Percentiles rank a stretch among this genome's conserved stretches.
phyloP scores from a whole-genome alignment of 352 stramenopile genomes.

The Aphanomyces invadans region DNA sequence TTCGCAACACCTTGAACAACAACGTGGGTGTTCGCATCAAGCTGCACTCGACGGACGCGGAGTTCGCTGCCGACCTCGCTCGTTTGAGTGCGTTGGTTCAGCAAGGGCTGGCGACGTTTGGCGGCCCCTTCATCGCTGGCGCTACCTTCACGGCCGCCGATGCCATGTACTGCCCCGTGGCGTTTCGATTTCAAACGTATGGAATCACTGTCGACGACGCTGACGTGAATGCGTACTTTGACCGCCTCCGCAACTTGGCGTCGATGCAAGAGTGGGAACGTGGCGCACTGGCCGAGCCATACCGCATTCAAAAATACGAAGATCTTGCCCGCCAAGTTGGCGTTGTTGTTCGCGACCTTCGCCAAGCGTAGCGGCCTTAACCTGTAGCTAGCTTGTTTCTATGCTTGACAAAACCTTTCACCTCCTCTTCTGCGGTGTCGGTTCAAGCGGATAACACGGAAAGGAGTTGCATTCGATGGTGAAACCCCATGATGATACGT shows the following conservation, averaged over 20 bases:
- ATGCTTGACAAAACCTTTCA: too few relatives aligned
- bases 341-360: background rate
- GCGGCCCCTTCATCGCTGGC: conserved; percentile 2
- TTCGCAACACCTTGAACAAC: background rate
- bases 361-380: background rate
- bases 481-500: background rate
- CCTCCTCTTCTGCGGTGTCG: too few relatives aligned
- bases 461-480: too few relatives aligned
- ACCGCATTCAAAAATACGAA: background rate
- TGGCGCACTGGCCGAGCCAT: background rate
- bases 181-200: conserved; percentile 8
- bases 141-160: conserved; percentile 8
- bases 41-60: background rate
- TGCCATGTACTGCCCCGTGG: conserved; percentile 16
- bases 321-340: background rate
- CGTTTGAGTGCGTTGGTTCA: background rate
- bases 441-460: too few relatives aligned
- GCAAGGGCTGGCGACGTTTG: background rate
- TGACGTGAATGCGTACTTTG: conserved; percentile 10
- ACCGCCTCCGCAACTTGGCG: background rate
- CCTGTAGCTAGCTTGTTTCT: background rate
- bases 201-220: background rate
- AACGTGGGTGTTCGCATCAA: background rate
- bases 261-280: conserved; percentile 1
- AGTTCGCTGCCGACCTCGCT: background rate